These are phyloP conservation scores for Solanum neorickii DNA, from an alignment of 257 asterid species.

Conservation along the genomic window DNA sequence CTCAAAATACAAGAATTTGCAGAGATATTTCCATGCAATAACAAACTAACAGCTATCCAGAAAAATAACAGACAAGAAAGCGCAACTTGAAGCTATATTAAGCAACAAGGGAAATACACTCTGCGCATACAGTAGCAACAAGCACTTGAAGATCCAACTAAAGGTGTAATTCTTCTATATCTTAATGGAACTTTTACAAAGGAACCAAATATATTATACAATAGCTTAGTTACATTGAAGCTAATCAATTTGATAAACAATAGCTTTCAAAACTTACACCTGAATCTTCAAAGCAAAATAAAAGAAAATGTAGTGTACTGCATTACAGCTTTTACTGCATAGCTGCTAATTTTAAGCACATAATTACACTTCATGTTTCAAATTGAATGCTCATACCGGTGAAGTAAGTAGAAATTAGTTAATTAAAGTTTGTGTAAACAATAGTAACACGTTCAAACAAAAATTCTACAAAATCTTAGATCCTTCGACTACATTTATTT, in stretches of 20 bases:
- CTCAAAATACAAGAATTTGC: background rate
- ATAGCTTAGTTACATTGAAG: background rate
- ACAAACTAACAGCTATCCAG: background rate
- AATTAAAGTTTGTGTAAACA: background rate
- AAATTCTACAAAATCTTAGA: background rate
- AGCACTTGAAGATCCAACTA: background rate
- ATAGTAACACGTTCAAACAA: background rate
- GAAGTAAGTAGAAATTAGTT: background rate
- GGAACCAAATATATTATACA: background rate
- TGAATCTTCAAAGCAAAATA: background rate
- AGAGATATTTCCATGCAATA: background rate
- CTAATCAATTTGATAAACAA: background rate
- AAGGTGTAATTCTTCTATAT: background rate
- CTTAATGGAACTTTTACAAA: background rate
- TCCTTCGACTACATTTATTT: background rate
- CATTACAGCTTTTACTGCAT: background rate
- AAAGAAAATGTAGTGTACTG: background rate
- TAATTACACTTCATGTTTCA: background rate
- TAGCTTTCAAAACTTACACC: background rate
- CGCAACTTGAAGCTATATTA: background rate
- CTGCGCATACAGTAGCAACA: background rate
- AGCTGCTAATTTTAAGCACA: background rate
- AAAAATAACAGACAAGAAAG: background rate
- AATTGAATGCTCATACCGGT: background rate
- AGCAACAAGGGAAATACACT: background rate